Conservation (phyloP, 495 filamentous ascomycete genomes). For the Penicillium egyptiacum region DNA sequence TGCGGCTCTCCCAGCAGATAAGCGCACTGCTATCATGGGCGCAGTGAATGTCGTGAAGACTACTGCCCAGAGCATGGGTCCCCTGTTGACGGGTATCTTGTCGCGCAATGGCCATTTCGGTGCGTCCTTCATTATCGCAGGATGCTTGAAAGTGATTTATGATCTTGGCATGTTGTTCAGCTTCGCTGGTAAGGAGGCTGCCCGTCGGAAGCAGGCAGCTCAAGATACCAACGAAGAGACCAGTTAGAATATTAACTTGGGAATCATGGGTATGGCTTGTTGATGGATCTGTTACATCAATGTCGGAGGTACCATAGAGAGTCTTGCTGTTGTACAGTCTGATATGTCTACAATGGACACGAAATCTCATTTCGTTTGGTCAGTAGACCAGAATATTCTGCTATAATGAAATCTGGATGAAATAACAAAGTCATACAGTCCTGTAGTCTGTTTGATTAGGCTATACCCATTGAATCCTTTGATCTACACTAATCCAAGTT, state of each 20-base stretch:
- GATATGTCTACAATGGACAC: too few species aligned
- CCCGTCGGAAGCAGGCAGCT: constrained; percentile 19
- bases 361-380: too few species aligned
- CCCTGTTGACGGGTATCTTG: constrained; percentile 68
- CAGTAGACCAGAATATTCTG: too few species aligned
- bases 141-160: constrained; percentile 66
- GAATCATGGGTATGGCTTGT: not conserved
- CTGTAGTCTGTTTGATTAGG: too few species aligned
- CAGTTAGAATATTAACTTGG: not conserved
- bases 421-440: too few species aligned
- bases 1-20: constrained; percentile 64
- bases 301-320: not conserved
- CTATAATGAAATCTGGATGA: too few species aligned
- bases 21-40: constrained; percentile 79
- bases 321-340: not conserved
- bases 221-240: not conserved
- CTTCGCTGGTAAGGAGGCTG: constrained; percentile 51
- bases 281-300: not conserved
- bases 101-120: constrained; percentile 63
- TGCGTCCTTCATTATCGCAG: constrained; percentile 70
- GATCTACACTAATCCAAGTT: too few species aligned
- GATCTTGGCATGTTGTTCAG: constrained; percentile 72
- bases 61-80: constrained; percentile 59
- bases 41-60: constrained; percentile 69
- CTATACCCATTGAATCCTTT: too few species aligned